These are phyloP conservation scores for Tolypocladium ophioglossoides DNA, from an alignment of 2,329 filamentous ascomycete genomes.

Conservation along the genomic window DNA sequence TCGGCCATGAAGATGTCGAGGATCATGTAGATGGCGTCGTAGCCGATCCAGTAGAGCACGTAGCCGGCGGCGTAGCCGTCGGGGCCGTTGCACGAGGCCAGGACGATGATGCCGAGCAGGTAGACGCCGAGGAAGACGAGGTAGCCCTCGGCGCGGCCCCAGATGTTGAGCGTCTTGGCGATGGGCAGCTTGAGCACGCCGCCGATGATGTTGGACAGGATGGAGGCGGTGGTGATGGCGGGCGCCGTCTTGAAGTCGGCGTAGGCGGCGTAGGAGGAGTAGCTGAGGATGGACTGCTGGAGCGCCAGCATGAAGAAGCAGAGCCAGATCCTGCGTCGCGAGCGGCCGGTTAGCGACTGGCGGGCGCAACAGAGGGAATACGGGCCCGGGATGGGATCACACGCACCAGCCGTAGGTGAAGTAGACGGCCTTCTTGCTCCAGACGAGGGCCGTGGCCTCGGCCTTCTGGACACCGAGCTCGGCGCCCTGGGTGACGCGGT, in stretches of 20 bases:
- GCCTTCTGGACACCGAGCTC: conserved; percentile 27
- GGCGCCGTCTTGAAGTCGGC: conserved; percentile 38
- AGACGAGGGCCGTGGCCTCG: conserved; percentile 28
- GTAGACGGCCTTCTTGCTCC: conserved; percentile 25
- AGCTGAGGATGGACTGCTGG: conserved; percentile 23
- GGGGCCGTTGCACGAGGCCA: conserved; percentile 42
- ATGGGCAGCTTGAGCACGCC: conserved; percentile 51
- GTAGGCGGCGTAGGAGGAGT: conserved; percentile 34
- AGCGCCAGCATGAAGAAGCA: conserved; percentile 37
- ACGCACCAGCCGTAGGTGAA: conserved; percentile 18
- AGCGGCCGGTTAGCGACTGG: too few relatives aligned
- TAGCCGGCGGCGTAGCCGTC: conserved; percentile 43
- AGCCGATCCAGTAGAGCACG: conserved; percentile 55
- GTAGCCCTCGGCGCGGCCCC: conserved; percentile 52
- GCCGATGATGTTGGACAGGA: conserved; percentile 40
- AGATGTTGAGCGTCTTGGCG: conserved; percentile 55
- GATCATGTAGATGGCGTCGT: conserved; percentile 46
- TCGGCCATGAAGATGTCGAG: conserved; percentile 58
- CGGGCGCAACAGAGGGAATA: too few relatives aligned
- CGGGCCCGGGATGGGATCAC: too few relatives aligned
- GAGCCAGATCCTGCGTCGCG: conserved; percentile 27
- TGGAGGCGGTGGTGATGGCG: conserved; percentile 37
- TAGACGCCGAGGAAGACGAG: conserved; percentile 38
- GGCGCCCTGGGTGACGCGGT: conserved; percentile 5
- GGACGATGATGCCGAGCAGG: conserved; percentile 44